phyloP scores from a whole-genome alignment of 352 stramenopile genomes.

The Globisporangium recalcitrans region DNA sequence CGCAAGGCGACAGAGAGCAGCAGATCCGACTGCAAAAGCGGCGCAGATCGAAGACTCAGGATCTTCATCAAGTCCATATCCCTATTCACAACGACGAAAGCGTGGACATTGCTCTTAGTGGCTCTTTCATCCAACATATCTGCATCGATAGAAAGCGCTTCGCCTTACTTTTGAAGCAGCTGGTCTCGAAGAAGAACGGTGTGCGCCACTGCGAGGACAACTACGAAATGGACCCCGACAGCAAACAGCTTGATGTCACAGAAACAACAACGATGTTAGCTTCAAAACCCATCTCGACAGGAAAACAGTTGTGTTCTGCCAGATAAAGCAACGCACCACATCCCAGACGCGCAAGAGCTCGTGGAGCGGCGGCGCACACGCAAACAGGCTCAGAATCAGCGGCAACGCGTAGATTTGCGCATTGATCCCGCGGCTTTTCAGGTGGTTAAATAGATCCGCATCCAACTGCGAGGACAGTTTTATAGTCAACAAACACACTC shows the following conservation, averaged over 20 bases:
- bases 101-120: no score
- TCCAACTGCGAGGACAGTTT: slow-evolving; percentile 33
- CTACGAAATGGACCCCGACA: slow-evolving; percentile 89
- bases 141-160: background rate
- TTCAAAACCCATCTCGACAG: background rate
- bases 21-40: slow-evolving; percentile 73
- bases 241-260: slow-evolving; percentile 67
- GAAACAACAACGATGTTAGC: background rate
- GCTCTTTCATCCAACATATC: background rate
- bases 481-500: background rate
- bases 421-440: slow-evolving; percentile 69
- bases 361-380: slow-evolving; percentile 84
- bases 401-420: slow-evolving; percentile 85
- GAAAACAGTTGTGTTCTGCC: background rate
- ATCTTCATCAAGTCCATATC: slow-evolving; percentile 89
- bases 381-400: slow-evolving; percentile 87
- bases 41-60: slow-evolving; percentile 76
- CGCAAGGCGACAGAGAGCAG: slow-evolving; percentile 82
- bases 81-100: slow-evolving; percentile 22
- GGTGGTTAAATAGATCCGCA: slow-evolving; percentile 74
- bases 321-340: slow-evolving; percentile 46
- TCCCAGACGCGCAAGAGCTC: slow-evolving; percentile 90
- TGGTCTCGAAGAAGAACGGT: slow-evolving; percentile 84
- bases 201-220: slow-evolving; percentile 85
- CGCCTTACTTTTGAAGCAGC: slow-evolving; percentile 65